Conservation (phyloP, 352 stramenopile species). For the Phytophthora cactorum region DNA sequence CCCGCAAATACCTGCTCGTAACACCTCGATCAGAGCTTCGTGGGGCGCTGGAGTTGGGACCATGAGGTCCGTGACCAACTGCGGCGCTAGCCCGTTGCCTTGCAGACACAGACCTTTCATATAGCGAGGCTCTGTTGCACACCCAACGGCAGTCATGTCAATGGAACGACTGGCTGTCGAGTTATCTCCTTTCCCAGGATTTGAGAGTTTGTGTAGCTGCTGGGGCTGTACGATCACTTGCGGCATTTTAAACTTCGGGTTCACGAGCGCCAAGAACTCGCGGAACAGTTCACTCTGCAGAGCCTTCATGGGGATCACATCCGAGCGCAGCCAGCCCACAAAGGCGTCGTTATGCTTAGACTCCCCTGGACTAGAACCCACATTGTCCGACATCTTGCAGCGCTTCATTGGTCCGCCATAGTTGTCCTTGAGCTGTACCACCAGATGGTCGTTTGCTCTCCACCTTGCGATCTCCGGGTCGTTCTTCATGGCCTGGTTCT, state of each 20-base stretch:
- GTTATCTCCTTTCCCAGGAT: slow-evolving; percentile 25
- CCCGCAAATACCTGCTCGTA: slow-evolving; percentile 73
- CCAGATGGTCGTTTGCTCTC: slow-evolving; percentile 13
- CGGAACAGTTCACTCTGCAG: slow-evolving; percentile 46
- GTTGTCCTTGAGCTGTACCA: slow-evolving; percentile 34
- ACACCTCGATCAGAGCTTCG: slow-evolving; percentile 67
- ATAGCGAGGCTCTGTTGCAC: slow-evolving; percentile 21
- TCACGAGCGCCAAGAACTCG: slow-evolving; percentile 46
- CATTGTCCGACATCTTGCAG: slow-evolving; percentile 29
- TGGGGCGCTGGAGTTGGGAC: slow-evolving; percentile 41
- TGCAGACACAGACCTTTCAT: slow-evolving; percentile 68
- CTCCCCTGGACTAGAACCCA: slow-evolving; percentile 7
- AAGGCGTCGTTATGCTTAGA: slow-evolving; percentile 43
- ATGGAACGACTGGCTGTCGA: slow-evolving; percentile 27
- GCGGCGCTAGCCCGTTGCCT: slow-evolving; percentile 30
- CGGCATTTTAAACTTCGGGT: slow-evolving; percentile 46
- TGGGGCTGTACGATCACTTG: slow-evolving; percentile 44
- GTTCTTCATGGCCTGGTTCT: slow-evolving; percentile 25
- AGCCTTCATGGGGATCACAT: slow-evolving; percentile 55
- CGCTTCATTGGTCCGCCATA: slow-evolving; percentile 18
- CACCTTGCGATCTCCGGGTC: slow-evolving; percentile 18
- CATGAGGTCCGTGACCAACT: slow-evolving; percentile 43
- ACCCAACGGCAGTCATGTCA: slow-evolving; percentile 19
- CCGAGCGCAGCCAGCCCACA: slow-evolving; percentile 46
- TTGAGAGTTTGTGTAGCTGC: slow-evolving; percentile 36